Evolutionary conservation across 2,329 filamentous ascomycete species (phyloP).

Genomic region (Exophiala aquamarina): DNA sequence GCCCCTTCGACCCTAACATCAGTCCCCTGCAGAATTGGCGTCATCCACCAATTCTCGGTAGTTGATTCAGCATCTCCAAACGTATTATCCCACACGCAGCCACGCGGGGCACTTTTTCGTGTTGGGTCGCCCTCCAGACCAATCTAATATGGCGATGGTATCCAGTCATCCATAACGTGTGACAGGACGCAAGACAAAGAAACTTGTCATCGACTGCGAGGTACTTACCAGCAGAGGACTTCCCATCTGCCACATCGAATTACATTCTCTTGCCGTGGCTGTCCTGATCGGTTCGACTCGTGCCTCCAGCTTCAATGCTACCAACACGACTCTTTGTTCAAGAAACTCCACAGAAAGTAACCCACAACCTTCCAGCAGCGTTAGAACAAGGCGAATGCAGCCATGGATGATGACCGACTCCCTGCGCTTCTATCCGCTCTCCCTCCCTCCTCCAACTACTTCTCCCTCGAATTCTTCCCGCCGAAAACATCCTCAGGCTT

Average conservation of each 20-base stretch:
- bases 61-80: not conserved
- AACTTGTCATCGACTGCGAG: too few relatives aligned
- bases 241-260: too few relatives aligned
- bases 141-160: too few relatives aligned
- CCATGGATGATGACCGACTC: constrained; percentile 26
- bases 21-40: not conserved
- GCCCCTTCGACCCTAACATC: too few relatives aligned
- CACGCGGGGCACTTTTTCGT: constrained; percentile 5
- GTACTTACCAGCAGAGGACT: too few relatives aligned
- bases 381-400: not conserved
- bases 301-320: too few relatives aligned
- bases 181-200: too few relatives aligned
- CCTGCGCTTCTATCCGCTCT: constrained; percentile 50
- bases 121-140: not conserved
- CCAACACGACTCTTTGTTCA: too few relatives aligned
- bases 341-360: not conserved
- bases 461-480: constrained; percentile 98
- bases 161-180: too few relatives aligned
- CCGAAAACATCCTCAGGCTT: constrained; percentile 97
- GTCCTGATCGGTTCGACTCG: too few relatives aligned
- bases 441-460: constrained; percentile 78
- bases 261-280: too few relatives aligned
- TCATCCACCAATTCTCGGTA: not conserved
- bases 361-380: too few relatives aligned
- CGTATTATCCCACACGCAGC: not conserved